Evolutionary conservation across 495 filamentous ascomycete genomes (phyloP), one percentile per base, ranked within the genome.

Genomic region (Hypoxylon perforatum): DNA sequence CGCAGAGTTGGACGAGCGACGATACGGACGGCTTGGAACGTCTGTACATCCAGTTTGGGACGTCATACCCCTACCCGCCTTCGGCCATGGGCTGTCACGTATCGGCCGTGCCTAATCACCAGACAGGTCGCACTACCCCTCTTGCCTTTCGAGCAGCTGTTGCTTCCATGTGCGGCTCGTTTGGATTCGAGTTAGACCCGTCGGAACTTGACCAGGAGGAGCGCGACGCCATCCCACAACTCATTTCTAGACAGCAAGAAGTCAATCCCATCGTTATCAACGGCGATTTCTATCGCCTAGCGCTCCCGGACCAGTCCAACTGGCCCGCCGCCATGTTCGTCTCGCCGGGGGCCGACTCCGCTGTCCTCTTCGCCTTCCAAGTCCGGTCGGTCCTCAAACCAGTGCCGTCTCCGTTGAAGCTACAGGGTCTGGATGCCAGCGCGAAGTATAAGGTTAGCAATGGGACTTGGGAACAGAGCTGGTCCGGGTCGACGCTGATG

Each of bases 81-180:
- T 82, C 79, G 12, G 76, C 84, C 0, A 87, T 87, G 83, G 82
- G 81, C n/a, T 82, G 81, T 11, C 85, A 87, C 61, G 69, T 87
- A 35, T 85, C 82, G 18, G 79, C 79, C 5, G 79, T 85, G 1
- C 85, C 85, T 0, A 87, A 87, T 56, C 74, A 78, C 7, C 77
- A 82, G 33, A 84, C 83, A 0, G 76, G 77, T 0, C 79, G 85
- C 2, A 84, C 78, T 1, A 74, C 81, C 0, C 79, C 81, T 0
- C 69, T 86, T 0, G 61, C 69, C 10, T 85, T 86, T 76, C 82
- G 85, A 28, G 81, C 77, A 0, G 82, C 85, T 23, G 84, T 86
- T 2, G 85, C 85, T 4, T 84, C 85, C 70, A 86, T 86, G 83
- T 84, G 83, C 49, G 84, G 85, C 0, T 85, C 82, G 1, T 87